phyloP scores from a whole-genome alignment of 139 green algal genomes.

The Tetradesmus obliquus region DNA sequence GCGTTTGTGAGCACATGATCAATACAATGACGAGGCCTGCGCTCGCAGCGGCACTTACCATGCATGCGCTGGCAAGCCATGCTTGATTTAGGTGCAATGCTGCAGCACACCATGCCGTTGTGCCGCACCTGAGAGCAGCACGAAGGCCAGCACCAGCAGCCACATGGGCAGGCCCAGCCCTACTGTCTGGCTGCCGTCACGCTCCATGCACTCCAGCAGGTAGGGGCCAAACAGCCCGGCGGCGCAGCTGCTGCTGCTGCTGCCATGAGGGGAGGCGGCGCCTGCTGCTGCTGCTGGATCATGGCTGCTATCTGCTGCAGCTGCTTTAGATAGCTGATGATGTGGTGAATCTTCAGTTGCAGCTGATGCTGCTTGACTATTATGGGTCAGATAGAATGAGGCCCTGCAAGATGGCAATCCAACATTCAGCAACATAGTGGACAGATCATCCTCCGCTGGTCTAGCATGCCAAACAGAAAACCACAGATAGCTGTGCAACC shows the following conservation, averaged over 20 bases:
- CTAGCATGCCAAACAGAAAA: too few species aligned
- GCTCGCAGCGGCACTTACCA: too few species aligned
- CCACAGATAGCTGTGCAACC: background rate
- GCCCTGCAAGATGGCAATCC: too few species aligned
- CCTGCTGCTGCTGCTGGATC: background rate
- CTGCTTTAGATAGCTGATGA: background rate
- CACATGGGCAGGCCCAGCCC: slow-evolving; percentile 37
- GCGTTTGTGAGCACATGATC: background rate
- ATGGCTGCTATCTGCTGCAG: background rate
- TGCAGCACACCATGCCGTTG: background rate
- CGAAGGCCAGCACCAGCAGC: background rate
- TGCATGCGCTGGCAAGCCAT: too few species aligned
- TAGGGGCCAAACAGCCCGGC: background rate
- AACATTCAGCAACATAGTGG: too few species aligned
- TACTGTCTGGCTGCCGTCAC: background rate
- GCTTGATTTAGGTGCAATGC: too few species aligned
- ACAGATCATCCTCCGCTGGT: too few species aligned
- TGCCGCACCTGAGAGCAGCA: slow-evolving; percentile 23
- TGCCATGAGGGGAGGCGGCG: too few species aligned
- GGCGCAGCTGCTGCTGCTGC: background rate
- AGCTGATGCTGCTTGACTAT: background rate
- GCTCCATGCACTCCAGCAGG: slow-evolving; percentile 13
- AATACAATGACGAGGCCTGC: too few species aligned
- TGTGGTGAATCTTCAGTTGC: background rate
- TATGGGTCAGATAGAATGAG: background rate